phyloP scores from a whole-genome alignment of 768 basidiomycete species.

The Infundibulicybe gibba region DNA sequence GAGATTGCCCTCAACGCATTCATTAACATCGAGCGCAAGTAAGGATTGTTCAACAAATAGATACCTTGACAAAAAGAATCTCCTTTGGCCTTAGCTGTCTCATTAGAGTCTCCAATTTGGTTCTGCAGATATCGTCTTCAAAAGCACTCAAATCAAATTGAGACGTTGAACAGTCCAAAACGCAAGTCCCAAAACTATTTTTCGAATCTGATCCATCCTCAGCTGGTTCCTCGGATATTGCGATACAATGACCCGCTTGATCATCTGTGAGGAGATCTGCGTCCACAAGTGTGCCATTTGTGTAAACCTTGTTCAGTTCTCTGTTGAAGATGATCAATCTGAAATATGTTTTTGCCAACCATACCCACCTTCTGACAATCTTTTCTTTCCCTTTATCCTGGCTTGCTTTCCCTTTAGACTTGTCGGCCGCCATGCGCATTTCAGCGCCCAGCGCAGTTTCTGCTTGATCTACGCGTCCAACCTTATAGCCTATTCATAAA shows the following conservation, averaged over 20 bases:
- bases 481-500: constrained; percentile 68
- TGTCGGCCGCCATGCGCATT: constrained; percentile 83
- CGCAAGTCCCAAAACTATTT: constrained; percentile 81
- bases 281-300: constrained; percentile 94
- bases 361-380: constrained; percentile 75
- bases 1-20: constrained; percentile 65
- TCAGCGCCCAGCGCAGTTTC: constrained; percentile 97
- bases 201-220: constrained; percentile 32
- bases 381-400: constrained; percentile 72
- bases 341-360: too few species aligned
- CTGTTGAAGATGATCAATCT: constrained; percentile 26
- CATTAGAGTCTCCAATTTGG: constrained; percentile 90
- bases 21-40: not conserved
- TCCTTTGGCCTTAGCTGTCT: constrained; percentile 91
- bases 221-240: constrained; percentile 66
- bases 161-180: constrained; percentile 92
- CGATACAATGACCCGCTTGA: constrained; percentile 92
- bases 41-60: not conserved
- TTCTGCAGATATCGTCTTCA: constrained; percentile 89
- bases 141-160: constrained; percentile 91
- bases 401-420: constrained; percentile 50
- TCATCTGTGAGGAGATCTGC: constrained; percentile 86
- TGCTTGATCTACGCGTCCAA: constrained; percentile 94
- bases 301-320: constrained; percentile 94
- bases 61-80: constrained; percentile 84